These are phyloP conservation scores for Blepharisma japonicum DNA, from an alignment of 73 alveolate species.

Conservation along the genomic window DNA sequence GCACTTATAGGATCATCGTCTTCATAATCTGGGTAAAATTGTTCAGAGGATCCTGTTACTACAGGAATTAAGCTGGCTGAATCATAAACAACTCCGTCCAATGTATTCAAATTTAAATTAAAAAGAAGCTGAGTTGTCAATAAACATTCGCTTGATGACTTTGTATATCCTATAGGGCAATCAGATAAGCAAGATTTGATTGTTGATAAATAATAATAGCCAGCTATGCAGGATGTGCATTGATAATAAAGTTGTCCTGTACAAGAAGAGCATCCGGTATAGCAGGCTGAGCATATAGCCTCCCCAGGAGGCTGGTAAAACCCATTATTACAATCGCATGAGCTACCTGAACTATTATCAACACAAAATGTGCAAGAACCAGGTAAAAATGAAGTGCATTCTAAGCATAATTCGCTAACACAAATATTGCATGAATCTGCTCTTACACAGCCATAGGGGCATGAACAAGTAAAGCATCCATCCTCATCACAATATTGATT, in stretches of 20 bases:
- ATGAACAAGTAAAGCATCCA: no score
- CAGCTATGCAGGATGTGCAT: not conserved
- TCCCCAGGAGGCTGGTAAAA: not conserved
- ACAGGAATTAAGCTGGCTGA: not conserved
- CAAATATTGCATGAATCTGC: not conserved
- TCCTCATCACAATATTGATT: no score
- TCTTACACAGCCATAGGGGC: no score
- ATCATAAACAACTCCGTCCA: constrained; percentile 4
- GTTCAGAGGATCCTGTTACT: not conserved
- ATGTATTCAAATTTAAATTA: not conserved
- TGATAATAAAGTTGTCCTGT: no score
- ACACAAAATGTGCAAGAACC: not conserved
- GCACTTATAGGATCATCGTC: constrained; percentile 14
- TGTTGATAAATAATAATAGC: not conserved
- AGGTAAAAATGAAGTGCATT: not conserved
- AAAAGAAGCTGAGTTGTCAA: not conserved
- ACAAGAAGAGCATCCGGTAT: not conserved
- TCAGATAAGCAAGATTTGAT: no score
- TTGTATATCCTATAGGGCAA: not conserved
- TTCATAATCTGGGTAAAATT: constrained; percentile 10
- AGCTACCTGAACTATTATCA: no score
- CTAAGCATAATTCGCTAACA: not conserved
- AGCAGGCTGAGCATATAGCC: not conserved
- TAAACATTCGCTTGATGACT: not conserved
- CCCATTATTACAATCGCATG: not conserved